Percentiles rank a stretch among this genome's conserved stretches.
These are phyloP conservation scores for Cladosporium sp. DNA, from an alignment of 2,329 filamentous ascomycete genomes.

Conservation along the genomic window DNA sequence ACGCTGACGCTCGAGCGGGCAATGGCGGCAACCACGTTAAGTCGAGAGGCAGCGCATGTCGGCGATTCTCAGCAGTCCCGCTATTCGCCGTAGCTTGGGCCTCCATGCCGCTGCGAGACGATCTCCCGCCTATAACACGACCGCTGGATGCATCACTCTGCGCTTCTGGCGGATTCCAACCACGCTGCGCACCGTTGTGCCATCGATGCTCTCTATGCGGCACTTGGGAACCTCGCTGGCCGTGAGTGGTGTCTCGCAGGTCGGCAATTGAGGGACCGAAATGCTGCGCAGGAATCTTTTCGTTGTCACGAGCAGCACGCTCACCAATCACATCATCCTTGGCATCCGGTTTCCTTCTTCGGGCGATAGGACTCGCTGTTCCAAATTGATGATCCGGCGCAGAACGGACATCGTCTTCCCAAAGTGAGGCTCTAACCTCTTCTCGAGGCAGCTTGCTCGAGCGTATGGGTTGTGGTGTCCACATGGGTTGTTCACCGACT, in stretches of 20 bases:
- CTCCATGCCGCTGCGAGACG: background rate
- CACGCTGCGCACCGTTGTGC: background rate
- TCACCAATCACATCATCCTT: background rate
- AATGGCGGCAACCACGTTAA: slow-evolving; percentile 3
- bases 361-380: slow-evolving; percentile 2
- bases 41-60: slow-evolving; percentile 13
- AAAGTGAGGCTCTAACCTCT: background rate
- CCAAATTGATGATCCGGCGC: background rate
- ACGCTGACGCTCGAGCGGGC: slow-evolving; percentile 4
- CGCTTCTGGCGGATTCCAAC: background rate
- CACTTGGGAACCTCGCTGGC: background rate
- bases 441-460: background rate
- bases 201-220: background rate
- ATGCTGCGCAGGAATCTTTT: background rate
- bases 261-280: background rate
- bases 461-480: slow-evolving; percentile 5
- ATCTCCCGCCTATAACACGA: background rate
- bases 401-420: background rate
- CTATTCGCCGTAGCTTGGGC: slow-evolving; percentile 5
- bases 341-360: background rate
- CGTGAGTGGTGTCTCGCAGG: background rate
- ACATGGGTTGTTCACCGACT: background rate
- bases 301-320: background rate
- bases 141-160: background rate
- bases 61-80: slow-evolving; percentile 4